Percentiles rank a stretch among this genome's conserved stretches.
Evolutionary conservation across 768 basidiomycete species (phyloP).

Genomic region (Pleurotus sapidus): DNA sequence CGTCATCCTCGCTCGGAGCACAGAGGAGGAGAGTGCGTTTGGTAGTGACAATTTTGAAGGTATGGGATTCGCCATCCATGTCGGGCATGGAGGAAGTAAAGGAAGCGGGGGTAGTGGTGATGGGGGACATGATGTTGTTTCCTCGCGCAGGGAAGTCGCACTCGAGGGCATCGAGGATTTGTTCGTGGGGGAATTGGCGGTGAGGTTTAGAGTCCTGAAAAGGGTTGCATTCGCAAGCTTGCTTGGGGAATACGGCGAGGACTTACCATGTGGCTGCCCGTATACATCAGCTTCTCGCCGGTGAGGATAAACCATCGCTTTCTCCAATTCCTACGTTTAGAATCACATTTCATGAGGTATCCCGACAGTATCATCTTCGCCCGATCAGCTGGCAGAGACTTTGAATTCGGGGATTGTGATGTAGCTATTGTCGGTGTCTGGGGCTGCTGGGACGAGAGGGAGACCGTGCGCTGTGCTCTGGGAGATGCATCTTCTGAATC

Average conservation of each 20-base stretch:
- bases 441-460: constrained; percentile 43
- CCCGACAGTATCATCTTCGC: constrained; percentile 84
- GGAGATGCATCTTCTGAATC: constrained; percentile 76
- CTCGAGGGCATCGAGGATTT: constrained; percentile 91
- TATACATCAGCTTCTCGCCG: constrained; percentile 84
- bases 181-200: constrained; percentile 77
- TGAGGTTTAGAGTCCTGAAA: constrained; percentile 86
- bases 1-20: constrained; percentile 95
- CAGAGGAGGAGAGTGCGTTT: constrained; percentile 87
- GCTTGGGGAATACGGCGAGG: neutral
- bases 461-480: constrained; percentile 35
- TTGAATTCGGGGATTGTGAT: constrained; percentile 37
- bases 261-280: constrained; percentile 92
- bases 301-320: constrained; percentile 98
- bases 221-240: too few relatives aligned
- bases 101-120: constrained; percentile 32
- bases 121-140: constrained; percentile 32
- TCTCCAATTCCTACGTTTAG: constrained; percentile 90
- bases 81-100: constrained; percentile 30
- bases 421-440: constrained; percentile 26
- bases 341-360: constrained; percentile 96
- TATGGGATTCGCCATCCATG: constrained; percentile 50
- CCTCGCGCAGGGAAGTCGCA: constrained; percentile 63
- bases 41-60: constrained; percentile 96
- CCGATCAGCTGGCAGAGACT: constrained; percentile 46